Evolutionary conservation across 352 stramenopile genomes (phyloP), one percentile per base, ranked within the genome.

Genomic region (Phytophthora litchii): DNA sequence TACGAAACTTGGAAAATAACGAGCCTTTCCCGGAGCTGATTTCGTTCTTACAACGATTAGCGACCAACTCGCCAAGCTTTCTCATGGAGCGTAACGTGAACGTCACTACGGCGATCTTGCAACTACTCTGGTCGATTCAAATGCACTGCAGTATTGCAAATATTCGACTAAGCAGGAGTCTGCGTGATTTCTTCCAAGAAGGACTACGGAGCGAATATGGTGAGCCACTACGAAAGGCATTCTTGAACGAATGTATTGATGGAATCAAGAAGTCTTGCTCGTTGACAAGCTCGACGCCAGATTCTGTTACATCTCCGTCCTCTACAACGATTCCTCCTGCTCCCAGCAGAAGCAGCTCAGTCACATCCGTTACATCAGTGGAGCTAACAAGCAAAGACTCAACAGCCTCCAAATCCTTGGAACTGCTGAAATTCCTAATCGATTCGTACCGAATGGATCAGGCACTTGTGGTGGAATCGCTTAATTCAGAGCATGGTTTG

Each of bases 401-500:
- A 5, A 68, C 71, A 20, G 78, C 80, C 1, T 91, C 81, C 10
- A 91, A 91, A 31, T 80, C 86, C 5, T 67, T 94, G 46, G 87
- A 96, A 51, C 55, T 94, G 37, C 72, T 96, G 12, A 91, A 92
- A 58, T 92, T 96, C 32, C 53, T 96, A n/a, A 87, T 96, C 25
- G 83, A 94, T 45, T 92, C 87, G 13, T 92, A 94, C 46, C 75
- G 80, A 36, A 71, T 80, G 19, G 83, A 92, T 34, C 79, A 91
- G 47, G 64, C 78, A 14, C 49, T 72, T 1, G 71, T 94, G 1
- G 78, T 94, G 20, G 82, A 92, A 55, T 78, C 86, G 1, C 57
- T 94, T 4, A 86, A 92, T 70, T 74, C 66, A 13, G 80, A 92
- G 32, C 82, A 94, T 29, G 65, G 76, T 4, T 67, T 96, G 14